Evolutionary conservation across 2,329 filamentous ascomycete genomes (phyloP), one percentile per base, ranked within the genome.

Genomic region (Gaeumannomyces sp.): DNA sequence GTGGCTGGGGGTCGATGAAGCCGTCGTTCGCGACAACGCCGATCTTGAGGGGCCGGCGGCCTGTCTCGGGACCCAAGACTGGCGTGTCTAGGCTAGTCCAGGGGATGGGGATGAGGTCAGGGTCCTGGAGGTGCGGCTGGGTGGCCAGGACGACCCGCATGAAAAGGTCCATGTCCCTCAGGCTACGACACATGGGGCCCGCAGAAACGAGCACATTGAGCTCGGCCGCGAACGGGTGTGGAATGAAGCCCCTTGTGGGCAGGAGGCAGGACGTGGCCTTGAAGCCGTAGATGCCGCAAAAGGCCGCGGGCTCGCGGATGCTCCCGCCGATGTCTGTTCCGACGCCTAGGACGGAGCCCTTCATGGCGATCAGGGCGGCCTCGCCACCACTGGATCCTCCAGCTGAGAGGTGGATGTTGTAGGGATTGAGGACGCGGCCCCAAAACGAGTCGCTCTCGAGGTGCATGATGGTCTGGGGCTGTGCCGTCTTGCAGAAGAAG

Each of bases 321-420:
- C 71, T 74, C 13, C 74, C 75, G 27, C 73, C 75, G 64, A 76
- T 74, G 59, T 76, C 75, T 58, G 72, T 72, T 8, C 75, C 75
- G 33, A 76, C 68, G 10, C 73, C 74, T 89, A 67, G 1, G 81
- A 71, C 79, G 66, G 82, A 85, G 19, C 88, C 89, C 13, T 73
- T 72, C 65, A 90, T 81, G 0, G 78, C 76, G 45, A 91, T 80
- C 2, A 91, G 78, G 0, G 88, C 87, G 7, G 83, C 82, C 71
- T 91, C 89, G 60, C 89, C 89, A 2, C 89, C 89, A 0, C 85
- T 88, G 56, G 83, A 87, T 11, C 89, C 89, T 11, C 89, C 89
- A 27, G 83, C 83, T 0, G 86, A 89, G 4, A 85, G 77, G 4
- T 75, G 75, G 28, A 85, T 80, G 71, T 89, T 88, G 8, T 77